phyloP scores from a whole-genome alignment of 23 red algal species.

The Chondrus crispus region DNA sequence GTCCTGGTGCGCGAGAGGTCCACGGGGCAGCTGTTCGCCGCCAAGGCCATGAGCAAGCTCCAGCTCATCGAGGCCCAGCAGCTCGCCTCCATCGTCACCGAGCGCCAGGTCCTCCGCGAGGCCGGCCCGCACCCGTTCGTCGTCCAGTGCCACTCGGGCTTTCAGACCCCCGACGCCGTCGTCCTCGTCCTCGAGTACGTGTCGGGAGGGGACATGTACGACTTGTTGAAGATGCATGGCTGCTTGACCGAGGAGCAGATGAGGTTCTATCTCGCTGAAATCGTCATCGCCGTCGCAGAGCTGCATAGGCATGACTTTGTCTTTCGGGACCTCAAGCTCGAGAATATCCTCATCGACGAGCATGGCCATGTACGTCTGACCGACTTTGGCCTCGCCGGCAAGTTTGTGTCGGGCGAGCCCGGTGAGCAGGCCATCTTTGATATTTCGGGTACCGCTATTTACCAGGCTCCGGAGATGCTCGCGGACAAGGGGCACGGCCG shows the following conservation, averaged over 20 bases:
- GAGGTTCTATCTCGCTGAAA: conserved; percentile 83
- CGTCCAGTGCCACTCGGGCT: conserved; percentile 76
- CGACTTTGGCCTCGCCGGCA: conserved; percentile 96
- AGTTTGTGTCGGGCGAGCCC: conserved; percentile 42
- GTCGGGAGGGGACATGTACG: conserved; percentile 88
- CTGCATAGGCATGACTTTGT: conserved; percentile 85
- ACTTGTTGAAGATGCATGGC: conserved; percentile 72
- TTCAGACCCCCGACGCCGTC: conserved; percentile 72
- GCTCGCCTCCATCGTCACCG: conserved; percentile 67
- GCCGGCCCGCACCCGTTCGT: conserved; percentile 96
- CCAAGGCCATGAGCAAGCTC: conserved; percentile 85
- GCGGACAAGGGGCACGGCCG: conserved; percentile 88
- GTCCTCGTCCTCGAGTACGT: conserved; percentile 97
- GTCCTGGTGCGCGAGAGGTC: conserved; percentile 81
- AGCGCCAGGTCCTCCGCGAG: conserved; percentile 79
- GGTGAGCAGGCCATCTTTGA: conserved; percentile 64
- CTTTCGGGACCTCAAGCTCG: conserved; percentile 94
- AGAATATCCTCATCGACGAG: conserved; percentile 97
- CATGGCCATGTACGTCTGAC: conserved; percentile 91
- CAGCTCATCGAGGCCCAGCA: conserved; percentile 65
- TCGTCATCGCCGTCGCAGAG: conserved; percentile 67
- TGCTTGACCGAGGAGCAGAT: conserved; percentile 63
- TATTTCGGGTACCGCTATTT: conserved; percentile 90
- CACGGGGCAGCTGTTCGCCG: conserved; percentile 78
- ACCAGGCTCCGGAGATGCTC: conserved; percentile 97